Evolutionary conservation across 768 basidiomycete genomes (phyloP).

Genomic region (Boletellus sp.): DNA sequence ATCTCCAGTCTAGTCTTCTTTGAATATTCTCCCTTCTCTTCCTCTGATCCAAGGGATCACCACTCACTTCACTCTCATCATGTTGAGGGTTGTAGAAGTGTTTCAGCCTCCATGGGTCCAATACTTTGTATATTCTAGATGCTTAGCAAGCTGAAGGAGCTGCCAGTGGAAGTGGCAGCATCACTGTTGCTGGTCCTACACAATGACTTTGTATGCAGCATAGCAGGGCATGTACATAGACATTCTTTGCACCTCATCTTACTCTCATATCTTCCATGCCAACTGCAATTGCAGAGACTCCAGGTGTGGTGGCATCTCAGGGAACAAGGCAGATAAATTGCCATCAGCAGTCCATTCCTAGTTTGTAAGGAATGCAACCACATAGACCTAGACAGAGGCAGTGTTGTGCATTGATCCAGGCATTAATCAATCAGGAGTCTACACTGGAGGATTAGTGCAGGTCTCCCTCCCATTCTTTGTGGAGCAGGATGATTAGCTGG

Average conservation of each 20-base stretch:
- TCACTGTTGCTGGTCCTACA: slow-evolving; percentile 71
- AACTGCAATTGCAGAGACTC: slow-evolving; percentile 32
- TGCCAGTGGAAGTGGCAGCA: slow-evolving; percentile 60
- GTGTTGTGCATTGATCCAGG: slow-evolving; percentile 78
- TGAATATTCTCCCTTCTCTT: no score
- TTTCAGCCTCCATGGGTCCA: slow-evolving; percentile 71
- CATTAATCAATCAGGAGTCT: slow-evolving; percentile 24
- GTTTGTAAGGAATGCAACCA: slow-evolving; percentile 80
- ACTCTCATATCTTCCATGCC: slow-evolving; percentile 59
- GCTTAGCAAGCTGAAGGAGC: slow-evolving; percentile 67
- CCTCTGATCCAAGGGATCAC: no score
- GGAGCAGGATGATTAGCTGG: slow-evolving; percentile 88
- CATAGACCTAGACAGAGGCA: slow-evolving; percentile 69
- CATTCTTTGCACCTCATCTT: slow-evolving; percentile 70
- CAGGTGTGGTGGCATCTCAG: slow-evolving; percentile 18
- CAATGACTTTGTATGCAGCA: slow-evolving; percentile 67
- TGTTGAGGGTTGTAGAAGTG: no score
- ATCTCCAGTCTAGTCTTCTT: no score
- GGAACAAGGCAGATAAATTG: slow-evolving; percentile 34
- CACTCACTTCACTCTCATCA: no score
- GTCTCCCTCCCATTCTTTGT: slow-evolving; percentile 91
- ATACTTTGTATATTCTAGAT: slow-evolving; percentile 70
- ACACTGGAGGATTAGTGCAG: slow-evolving; percentile 45
- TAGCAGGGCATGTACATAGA: slow-evolving; percentile 61
- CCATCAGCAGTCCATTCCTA: slow-evolving; percentile 58